Base-by-base conservation (phyloP, 106 monocot genomes). In the Allium sativum region DNA sequence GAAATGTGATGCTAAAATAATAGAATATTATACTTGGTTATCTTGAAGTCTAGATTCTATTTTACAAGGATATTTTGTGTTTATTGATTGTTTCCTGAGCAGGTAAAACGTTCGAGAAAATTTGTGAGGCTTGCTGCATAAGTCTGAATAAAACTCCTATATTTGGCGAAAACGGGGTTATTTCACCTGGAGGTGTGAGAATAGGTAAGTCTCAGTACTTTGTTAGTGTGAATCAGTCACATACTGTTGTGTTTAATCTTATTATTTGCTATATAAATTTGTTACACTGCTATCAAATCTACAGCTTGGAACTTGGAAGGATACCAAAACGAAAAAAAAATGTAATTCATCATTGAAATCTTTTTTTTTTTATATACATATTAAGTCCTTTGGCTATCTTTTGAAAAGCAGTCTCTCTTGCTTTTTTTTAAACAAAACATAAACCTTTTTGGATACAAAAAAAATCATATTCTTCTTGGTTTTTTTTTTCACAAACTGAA, bases 121-220 rank as follows among this genome's bases (percentile, higher is more conserved):
- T 91, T 5, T 96, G 90, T 53, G 96, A 96, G 77, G 79, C 80
- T 54, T 96, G 96, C 76, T 87, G 88, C 66, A 84, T 96, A 60
- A 87, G 87, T 40, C 44, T 96, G 44, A 96, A 96, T 52, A 96
- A 96, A 68, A 91, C 87, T 17, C 77, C 96, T 3, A 78, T 96
- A 65, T 96, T 78, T 58, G 96, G 87, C 57, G 96, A 96, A 17
- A 90, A 91, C 68, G 96, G 91, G 54, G 55, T 79, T 40, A 87
- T 96, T 53, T 91, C 87, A 52, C 87, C 91, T 70, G 78, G 79
- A 44, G 90, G 96, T 40, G 82, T 91, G 56, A 75, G 96, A 62
- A 90, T 96, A 65, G 96, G 96, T 90, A 72, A 75, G 67, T 45
- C 19, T 48, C 53, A 41, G 41, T 7, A 58, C 13, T 58, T 31